Conservation (phyloP, 1,284 basidiomycete genomes). For the Leccinum idahoense region DNA sequence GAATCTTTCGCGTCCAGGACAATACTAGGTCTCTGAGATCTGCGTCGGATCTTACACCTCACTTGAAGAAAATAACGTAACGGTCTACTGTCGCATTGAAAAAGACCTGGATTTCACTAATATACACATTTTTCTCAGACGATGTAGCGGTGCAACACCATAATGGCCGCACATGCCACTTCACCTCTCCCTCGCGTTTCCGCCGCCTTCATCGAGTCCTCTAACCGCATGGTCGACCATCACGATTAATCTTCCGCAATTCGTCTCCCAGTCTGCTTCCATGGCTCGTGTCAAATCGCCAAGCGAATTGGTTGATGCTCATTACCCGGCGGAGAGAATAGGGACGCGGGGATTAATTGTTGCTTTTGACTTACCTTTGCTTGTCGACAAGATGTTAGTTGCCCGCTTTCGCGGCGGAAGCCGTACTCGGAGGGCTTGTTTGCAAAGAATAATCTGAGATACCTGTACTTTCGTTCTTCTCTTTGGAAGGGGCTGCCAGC, state of each 20-base stretch:
- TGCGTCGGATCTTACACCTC: slow-evolving; percentile 73
- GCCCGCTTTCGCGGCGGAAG: slow-evolving; percentile 17
- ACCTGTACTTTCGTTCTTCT: slow-evolving; percentile 4
- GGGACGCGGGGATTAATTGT: slow-evolving; percentile 26
- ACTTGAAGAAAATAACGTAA: slow-evolving; percentile 68
- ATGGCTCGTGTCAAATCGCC: slow-evolving; percentile 30
- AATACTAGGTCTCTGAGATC: slow-evolving; percentile 64
- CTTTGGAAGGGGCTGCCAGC: slow-evolving; percentile 13
- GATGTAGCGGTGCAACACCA: no score
- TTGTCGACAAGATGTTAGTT: slow-evolving; percentile 15
- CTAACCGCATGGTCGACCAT: slow-evolving; percentile 74
- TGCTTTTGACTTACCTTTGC: slow-evolving; percentile 6
- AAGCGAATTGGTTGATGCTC: slow-evolving; percentile 25
- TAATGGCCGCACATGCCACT: no score
- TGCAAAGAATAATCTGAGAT: slow-evolving; percentile 15
- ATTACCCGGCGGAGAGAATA: slow-evolving; percentile 20
- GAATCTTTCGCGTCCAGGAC: slow-evolving; percentile 74
- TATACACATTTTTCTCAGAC: no score
- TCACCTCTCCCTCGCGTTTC: slow-evolving; percentile 71
- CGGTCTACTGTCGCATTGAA: slow-evolving; percentile 47
- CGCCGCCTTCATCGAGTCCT: slow-evolving; percentile 43
- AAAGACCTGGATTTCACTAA: no score
- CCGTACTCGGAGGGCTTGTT: slow-evolving; percentile 15
- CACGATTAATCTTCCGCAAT: slow-evolving; percentile 52
- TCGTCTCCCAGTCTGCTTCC: slow-evolving; percentile 63